A percentile compares a stretch with the other conserved stretches of the same genome.
Conservation (phyloP, 2,329 filamentous ascomycete species). For the Tricladium varicosporioides region DNA sequence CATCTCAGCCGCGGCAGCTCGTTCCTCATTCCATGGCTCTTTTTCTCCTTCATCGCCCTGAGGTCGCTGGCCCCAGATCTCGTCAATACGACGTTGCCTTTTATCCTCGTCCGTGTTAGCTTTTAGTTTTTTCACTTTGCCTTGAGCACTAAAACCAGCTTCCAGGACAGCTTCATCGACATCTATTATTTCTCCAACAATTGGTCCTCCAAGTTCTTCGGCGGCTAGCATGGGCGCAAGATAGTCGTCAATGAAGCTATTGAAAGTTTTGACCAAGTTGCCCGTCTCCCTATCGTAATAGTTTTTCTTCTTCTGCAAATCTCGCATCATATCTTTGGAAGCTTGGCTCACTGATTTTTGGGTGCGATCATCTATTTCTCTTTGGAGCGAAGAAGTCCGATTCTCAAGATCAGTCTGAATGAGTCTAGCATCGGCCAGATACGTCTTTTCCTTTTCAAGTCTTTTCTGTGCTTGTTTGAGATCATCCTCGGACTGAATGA, state of each 20-base stretch:
- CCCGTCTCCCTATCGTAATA: slow-evolving; percentile 60
- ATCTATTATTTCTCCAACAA: slow-evolving; percentile 72
- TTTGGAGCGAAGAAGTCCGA: slow-evolving; percentile 58
- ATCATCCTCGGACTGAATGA: slow-evolving; percentile 44
- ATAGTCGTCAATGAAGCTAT: slow-evolving; percentile 67
- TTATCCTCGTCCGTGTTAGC: slow-evolving; percentile 44
- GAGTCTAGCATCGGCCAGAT: slow-evolving; percentile 53
- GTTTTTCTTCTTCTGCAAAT: slow-evolving; percentile 57
- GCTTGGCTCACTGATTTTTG: slow-evolving; percentile 60
- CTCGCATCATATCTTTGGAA: slow-evolving; percentile 59
- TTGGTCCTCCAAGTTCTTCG: slow-evolving; percentile 79
- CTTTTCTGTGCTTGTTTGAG: slow-evolving; percentile 44
- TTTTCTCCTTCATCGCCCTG: slow-evolving; percentile 42
- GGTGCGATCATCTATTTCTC: slow-evolving; percentile 54
- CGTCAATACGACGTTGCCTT: slow-evolving; percentile 60
- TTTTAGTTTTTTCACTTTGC: slow-evolving; percentile 52
- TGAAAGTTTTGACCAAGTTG: slow-evolving; percentile 61
- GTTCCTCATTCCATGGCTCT: slow-evolving; percentile 33
- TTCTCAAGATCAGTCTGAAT: slow-evolving; percentile 52
- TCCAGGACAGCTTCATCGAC: slow-evolving; percentile 58
- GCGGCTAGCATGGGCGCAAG: slow-evolving; percentile 76
- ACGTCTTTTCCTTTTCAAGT: slow-evolving; percentile 50
- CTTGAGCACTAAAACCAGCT: slow-evolving; percentile 59
- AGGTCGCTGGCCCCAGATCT: slow-evolving; percentile 51
- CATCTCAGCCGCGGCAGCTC: slow-evolving; percentile 56